Evolutionary conservation across 257 asterid genomes (phyloP).

Genomic region (Hygrophila difformis): DNA sequence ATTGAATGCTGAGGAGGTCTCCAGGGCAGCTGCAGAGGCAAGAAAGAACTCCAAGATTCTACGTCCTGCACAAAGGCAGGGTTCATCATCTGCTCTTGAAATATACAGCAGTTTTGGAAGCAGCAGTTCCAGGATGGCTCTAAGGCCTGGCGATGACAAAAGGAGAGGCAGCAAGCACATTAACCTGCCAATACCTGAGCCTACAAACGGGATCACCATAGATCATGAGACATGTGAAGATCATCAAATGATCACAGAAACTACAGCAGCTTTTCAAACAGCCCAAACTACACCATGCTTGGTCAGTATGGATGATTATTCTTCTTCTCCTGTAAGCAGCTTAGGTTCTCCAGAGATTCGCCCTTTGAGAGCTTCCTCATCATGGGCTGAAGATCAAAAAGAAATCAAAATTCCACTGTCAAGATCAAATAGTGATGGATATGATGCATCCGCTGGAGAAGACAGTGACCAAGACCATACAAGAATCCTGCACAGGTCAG

Average conservation of each 20-base stretch:
- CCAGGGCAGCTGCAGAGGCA: constrained; percentile 97
- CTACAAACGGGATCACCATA: constrained; percentile 27
- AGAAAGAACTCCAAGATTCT: constrained; percentile 79
- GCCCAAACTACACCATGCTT: constrained; percentile 32
- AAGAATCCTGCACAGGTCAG: constrained; percentile 41
- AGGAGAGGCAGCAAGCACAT: constrained; percentile 64
- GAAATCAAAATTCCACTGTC: constrained; percentile 57
- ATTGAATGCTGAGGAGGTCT: constrained; percentile 73
- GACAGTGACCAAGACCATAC: constrained; percentile 78
- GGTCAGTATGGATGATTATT: constrained; percentile 23
- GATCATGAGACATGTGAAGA: constrained; percentile 24
- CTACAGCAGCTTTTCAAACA: constrained; percentile 44
- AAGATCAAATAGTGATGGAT: constrained; percentile 87
- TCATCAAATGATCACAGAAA: constrained; percentile 25
- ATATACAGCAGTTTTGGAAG: constrained; percentile 65
- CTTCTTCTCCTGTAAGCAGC: constrained; percentile 90
- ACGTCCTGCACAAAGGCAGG: constrained; percentile 56
- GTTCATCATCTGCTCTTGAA: constrained; percentile 34
- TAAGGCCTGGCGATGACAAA: constrained; percentile 41
- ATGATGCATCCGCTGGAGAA: constrained; percentile 95
- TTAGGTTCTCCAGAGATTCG: constrained; percentile 76
- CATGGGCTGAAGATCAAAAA: constrained; percentile 42
- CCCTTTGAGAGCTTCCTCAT: constrained; percentile 56
- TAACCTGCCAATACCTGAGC: constrained; percentile 57
- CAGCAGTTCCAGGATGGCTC: constrained; percentile 47